phyloP scores from a whole-genome alignment of 1,284 basidiomycete genomes.

The Malassezia caprae region DNA sequence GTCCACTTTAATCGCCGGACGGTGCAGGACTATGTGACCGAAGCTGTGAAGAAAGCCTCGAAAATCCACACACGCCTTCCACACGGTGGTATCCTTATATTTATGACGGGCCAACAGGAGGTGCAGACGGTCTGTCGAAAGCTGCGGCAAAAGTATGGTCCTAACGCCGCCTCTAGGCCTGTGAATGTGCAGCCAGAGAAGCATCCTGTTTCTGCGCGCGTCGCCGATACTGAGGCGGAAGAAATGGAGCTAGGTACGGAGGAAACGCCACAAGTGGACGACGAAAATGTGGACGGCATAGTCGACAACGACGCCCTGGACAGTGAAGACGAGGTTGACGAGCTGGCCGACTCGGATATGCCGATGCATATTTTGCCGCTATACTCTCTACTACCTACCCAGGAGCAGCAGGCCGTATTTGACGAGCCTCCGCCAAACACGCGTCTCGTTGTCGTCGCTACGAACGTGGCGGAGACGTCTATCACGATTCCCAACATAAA shows the following conservation, averaged over 20 bases:
- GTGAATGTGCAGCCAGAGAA: not conserved
- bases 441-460: conserved; percentile 63
- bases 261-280: conserved; percentile 48
- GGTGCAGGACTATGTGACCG: conserved; percentile 72
- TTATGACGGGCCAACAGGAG: conserved; percentile 69
- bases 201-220: not conserved
- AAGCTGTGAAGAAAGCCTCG: conserved; percentile 77
- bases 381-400: conserved; percentile 62
- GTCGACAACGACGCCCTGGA: conserved; percentile 25
- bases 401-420: conserved; percentile 67
- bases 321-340: conserved; percentile 21
- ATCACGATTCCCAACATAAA: conserved; percentile 66
- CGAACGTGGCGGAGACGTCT: conserved; percentile 70
- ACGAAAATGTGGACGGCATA: conserved; percentile 47
- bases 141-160: conserved; percentile 68
- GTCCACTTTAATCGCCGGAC: conserved; percentile 86
- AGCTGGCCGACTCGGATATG: conserved; percentile 29
- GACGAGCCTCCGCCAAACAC: conserved; percentile 57
- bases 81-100: conserved; percentile 63
- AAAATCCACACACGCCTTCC: conserved; percentile 68
- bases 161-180: conserved; percentile 53
- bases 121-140: conserved; percentile 60
- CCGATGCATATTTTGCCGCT: conserved; percentile 59
- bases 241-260: conserved; percentile 64
- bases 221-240: conserved; percentile 61